Percentiles rank a stretch among this genome's conserved stretches.
These are phyloP conservation scores for Rhizopus delemar DNA, from an alignment of 371 early-diverging fungal genomes.

Conservation along the genomic window DNA sequence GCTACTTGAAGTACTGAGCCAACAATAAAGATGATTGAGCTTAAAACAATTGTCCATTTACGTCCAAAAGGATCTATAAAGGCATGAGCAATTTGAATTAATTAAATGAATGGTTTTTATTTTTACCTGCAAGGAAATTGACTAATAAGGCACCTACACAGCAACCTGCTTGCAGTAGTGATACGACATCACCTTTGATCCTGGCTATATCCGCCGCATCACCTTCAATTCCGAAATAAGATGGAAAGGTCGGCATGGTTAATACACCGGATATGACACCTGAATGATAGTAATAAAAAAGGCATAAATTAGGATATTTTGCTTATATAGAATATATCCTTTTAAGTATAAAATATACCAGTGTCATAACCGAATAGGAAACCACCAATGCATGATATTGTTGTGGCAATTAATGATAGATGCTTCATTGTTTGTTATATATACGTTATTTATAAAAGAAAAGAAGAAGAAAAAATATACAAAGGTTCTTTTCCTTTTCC, in stretches of 20 bases:
- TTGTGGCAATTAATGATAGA: conserved; percentile 40
- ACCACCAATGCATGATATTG: conserved; percentile 48
- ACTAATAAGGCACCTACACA: conserved; percentile 44
- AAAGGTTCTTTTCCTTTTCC: no score
- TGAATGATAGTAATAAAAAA: background rate
- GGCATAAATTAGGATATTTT: no score
- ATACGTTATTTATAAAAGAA: no score
- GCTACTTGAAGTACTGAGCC: conserved; percentile 45
- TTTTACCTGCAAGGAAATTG: conserved; percentile 46
- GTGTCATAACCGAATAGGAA: conserved; percentile 53
- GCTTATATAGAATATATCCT: no score
- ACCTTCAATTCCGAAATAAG: conserved; percentile 40
- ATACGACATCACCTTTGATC: conserved; percentile 46
- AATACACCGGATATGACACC: conserved; percentile 42
- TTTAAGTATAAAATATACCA: conserved; percentile 23
- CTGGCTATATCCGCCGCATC: conserved; percentile 26
- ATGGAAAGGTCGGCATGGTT: conserved; percentile 46
- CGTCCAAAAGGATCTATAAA: conserved; percentile 43
- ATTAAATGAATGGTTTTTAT: background rate
- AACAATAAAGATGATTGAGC: conserved; percentile 34
- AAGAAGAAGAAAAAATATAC: no score
- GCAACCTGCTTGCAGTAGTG: conserved; percentile 48
- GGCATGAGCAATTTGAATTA: background rate
- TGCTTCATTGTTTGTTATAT: conserved; percentile 29
- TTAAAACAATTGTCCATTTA: conserved; percentile 39